phyloP scores from a whole-genome alignment of 306 rosid genomes.

The Echinosophora koreensis region DNA sequence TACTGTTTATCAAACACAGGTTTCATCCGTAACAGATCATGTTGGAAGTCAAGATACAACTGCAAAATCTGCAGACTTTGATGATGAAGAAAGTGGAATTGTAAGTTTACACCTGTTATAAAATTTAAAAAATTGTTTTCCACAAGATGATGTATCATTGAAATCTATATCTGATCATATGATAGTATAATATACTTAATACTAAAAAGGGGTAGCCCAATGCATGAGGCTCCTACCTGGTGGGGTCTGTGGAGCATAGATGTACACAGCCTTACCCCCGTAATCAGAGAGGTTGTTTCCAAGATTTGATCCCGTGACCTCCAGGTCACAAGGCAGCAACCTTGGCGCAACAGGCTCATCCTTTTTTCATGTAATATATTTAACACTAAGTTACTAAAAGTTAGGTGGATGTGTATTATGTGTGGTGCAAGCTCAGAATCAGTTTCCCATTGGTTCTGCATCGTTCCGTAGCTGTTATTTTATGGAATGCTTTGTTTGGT shows the following conservation, averaged over 20 bases:
- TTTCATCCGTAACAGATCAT: conserved; percentile 97
- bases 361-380: too few species aligned
- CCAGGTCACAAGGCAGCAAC: too few species aligned
- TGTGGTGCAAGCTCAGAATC: not conserved
- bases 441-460: not conserved
- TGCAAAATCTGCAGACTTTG: conserved; percentile 94
- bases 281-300: too few species aligned
- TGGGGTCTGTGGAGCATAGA: too few species aligned
- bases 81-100: conserved; percentile 98
- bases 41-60: conserved; percentile 88
- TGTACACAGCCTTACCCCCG: too few species aligned
- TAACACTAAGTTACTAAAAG: not conserved
- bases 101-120: conserved; percentile 54
- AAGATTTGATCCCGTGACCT: too few species aligned
- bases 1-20: conserved; percentile 59
- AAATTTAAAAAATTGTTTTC: conserved; percentile 4
- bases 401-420: conserved; percentile 2
- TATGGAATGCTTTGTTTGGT: too few species aligned
- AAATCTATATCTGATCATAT: not conserved
- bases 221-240: too few species aligned
- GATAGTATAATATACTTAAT: not conserved
- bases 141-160: conserved; percentile 5
- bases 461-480: too few species aligned
- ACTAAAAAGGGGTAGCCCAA: not conserved
- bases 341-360: too few species aligned